Evolutionary conservation across 73 alveolate species (phyloP), one percentile per base, ranked within the genome.

Genomic region (Paramecium biaurelia): DNA sequence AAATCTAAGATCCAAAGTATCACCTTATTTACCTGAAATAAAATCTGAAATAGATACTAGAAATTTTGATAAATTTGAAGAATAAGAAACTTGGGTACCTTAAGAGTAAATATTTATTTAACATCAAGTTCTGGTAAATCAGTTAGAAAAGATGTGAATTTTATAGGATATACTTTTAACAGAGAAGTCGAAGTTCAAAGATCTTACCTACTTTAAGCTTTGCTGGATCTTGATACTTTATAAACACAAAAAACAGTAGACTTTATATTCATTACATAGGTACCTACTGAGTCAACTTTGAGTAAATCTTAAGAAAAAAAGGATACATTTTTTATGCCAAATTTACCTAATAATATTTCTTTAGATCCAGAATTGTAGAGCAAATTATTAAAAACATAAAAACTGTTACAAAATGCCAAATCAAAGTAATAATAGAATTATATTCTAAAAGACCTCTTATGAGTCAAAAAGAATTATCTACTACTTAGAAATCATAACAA

Each of bases 1-100:
- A 58, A 95, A 93, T 85, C 89, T 96, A n/a, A 95, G 98, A 94
- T 92, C 92, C 9, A 86, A 85, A 34, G 85, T 68, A 85, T 96
- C 99, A 4, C 99, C 99, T 63, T 95, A 95, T 88, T 92, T 95
- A 20, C 99, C 99, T 9, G 95, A 95, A 70, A 84, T 88, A 4
- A 88, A 88, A 70, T 76, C 85, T 10, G 97, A 95, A 63, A 79
- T 92, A 56, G 98, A 96, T 85, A 94, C 98, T 2, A 95, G 93
- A 92, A 93, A 96, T 93, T 97, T 97, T 92, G 99, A 97, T 93
- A 95, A 93, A 59, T 96, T 97, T 90, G 99, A 97, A 72, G 99
- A 96, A 93, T 95, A 95, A 82, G 99, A 97, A 85, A 97, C 98
- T 42, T 97, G 97, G 94, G 95, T 93, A 68, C 98, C 98, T 30